phyloP scores from a whole-genome alignment of 2,329 filamentous ascomycete genomes.

The Xylaria sp. region DNA sequence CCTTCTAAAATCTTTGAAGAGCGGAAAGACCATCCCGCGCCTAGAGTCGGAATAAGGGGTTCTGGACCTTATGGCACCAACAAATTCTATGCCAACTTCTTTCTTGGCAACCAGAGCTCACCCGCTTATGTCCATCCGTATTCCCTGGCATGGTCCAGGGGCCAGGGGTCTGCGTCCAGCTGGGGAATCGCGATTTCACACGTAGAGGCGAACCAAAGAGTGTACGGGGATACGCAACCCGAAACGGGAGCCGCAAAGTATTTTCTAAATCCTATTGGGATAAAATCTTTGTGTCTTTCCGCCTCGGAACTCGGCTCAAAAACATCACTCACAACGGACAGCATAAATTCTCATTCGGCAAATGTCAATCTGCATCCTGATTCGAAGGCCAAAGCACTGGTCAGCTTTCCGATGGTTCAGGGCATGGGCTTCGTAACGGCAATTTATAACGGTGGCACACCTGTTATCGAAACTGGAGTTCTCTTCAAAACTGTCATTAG shows the following conservation, averaged over 20 bases:
- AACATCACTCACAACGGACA: slow-evolving; percentile 62
- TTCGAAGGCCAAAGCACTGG: slow-evolving; percentile 58
- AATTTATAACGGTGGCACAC: slow-evolving; percentile 72
- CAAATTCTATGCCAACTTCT: slow-evolving; percentile 83
- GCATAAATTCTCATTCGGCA: slow-evolving; percentile 62
- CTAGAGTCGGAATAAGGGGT: slow-evolving; percentile 56
- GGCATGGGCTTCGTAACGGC: slow-evolving; percentile 89
- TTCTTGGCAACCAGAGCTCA: slow-evolving; percentile 72
- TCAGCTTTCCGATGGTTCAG: slow-evolving; percentile 84
- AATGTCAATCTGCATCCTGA: slow-evolving; percentile 71
- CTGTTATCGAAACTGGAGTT: slow-evolving; percentile 74
- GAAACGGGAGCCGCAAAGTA: slow-evolving; percentile 68
- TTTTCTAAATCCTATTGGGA: slow-evolving; percentile 81
- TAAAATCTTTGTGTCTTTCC: slow-evolving; percentile 81
- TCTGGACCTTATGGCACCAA: slow-evolving; percentile 69
- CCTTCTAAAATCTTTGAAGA: slow-evolving; percentile 55
- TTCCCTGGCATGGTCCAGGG: slow-evolving; percentile 70
- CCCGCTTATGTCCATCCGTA: slow-evolving; percentile 80
- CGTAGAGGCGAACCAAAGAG: slow-evolving; percentile 68
- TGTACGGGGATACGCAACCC: slow-evolving; percentile 64
- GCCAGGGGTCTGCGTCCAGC: slow-evolving; percentile 65
- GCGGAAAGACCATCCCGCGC: slow-evolving; percentile 63
- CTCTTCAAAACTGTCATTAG: slow-evolving; percentile 73
- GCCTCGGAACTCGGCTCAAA: slow-evolving; percentile 71
- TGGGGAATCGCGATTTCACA: slow-evolving; percentile 83